Conservation (phyloP, 1,284 basidiomycete species). For the Marasmius oreades region DNA sequence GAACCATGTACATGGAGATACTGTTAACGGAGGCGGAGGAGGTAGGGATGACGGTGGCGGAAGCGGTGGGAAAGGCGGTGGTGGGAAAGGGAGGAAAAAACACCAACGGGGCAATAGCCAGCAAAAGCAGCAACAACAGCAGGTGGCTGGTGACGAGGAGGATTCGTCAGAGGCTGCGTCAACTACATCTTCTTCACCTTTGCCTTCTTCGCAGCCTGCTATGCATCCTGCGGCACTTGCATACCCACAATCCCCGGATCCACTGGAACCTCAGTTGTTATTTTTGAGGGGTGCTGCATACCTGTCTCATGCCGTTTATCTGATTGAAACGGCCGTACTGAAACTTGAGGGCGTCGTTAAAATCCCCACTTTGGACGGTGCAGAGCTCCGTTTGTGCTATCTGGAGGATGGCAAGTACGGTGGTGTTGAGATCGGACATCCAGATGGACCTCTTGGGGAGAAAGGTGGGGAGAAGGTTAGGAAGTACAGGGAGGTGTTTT, state of each 20-base stretch:
- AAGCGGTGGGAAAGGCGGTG: background rate
- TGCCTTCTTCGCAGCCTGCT: constrained; percentile 21
- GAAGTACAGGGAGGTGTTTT: constrained; percentile 59
- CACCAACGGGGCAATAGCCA: constrained; percentile 47
- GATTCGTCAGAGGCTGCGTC: background rate
- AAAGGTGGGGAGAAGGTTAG: constrained; percentile 52
- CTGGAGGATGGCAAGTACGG: constrained; percentile 69
- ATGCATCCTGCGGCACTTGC: constrained; percentile 67
- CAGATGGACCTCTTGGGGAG: constrained; percentile 67
- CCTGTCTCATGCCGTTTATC: constrained; percentile 67
- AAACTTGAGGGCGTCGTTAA: constrained; percentile 65
- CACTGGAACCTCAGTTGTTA: constrained; percentile 76
- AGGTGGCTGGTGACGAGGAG: constrained; percentile 43
- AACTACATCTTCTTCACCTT: background rate
- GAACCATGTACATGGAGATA: background rate
- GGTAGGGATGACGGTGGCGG: background rate
- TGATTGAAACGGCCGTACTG: constrained; percentile 69
- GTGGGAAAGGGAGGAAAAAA: constrained; percentile 28
- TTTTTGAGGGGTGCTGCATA: constrained; percentile 79
- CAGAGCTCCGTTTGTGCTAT: constrained; percentile 70
- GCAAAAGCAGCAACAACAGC: constrained; percentile 27
- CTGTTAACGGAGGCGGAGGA: background rate
- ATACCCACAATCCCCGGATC: constrained; percentile 59
- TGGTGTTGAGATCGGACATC: constrained; percentile 73
- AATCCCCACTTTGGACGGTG: constrained; percentile 52